Percentiles rank a stretch among this genome's conserved stretches.
phyloP scores from a whole-genome alignment of 352 stramenopile genomes.

The Globisporangium middletonii region DNA sequence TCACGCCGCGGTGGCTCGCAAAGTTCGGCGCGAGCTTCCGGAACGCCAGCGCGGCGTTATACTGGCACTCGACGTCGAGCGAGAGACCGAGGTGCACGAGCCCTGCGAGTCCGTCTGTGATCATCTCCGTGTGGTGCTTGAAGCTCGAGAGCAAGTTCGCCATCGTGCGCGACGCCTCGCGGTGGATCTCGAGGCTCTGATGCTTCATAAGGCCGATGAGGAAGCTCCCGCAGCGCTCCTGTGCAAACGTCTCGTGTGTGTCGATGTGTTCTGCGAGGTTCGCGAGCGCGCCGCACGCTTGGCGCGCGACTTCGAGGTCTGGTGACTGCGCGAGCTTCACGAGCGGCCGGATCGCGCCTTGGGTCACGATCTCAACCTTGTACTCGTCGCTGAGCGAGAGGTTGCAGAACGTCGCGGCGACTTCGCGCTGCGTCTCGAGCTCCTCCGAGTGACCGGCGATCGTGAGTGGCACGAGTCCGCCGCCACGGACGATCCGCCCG shows the following conservation, averaged over 20 bases:
- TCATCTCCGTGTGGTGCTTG: constrained; percentile 88
- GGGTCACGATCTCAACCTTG: constrained; percentile 86
- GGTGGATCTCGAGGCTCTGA: constrained; percentile 87
- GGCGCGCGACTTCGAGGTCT: constrained; percentile 89
- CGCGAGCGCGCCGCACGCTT: constrained; percentile 89
- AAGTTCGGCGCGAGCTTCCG: constrained; percentile 93
- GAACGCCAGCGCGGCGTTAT: constrained; percentile 92
- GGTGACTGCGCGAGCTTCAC: constrained; percentile 83
- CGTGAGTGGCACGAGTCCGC: constrained; percentile 81
- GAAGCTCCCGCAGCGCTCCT: constrained; percentile 59
- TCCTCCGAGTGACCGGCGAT: constrained; percentile 82
- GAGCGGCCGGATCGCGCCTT: constrained; percentile 71
- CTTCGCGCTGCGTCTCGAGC: constrained; percentile 93
- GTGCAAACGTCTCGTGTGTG: constrained; percentile 88
- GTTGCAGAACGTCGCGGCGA: constrained; percentile 92
- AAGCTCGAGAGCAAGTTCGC: constrained; percentile 94
- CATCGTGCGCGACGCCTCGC: constrained; percentile 90
- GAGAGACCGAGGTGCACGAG: constrained; percentile 89
- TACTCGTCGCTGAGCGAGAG: constrained; percentile 91
- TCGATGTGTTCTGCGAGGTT: constrained; percentile 94
- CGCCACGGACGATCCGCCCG: constrained; percentile 78
- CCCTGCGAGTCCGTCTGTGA: constrained; percentile 85
- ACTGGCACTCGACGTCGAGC: constrained; percentile 91
- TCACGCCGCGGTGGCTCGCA: constrained; percentile 78
- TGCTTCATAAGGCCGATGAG: constrained; percentile 82